Evolutionary conservation across 441 rosid genomes (phyloP), one percentile per base, ranked within the genome.

Genomic region (Melastoma candidum): DNA sequence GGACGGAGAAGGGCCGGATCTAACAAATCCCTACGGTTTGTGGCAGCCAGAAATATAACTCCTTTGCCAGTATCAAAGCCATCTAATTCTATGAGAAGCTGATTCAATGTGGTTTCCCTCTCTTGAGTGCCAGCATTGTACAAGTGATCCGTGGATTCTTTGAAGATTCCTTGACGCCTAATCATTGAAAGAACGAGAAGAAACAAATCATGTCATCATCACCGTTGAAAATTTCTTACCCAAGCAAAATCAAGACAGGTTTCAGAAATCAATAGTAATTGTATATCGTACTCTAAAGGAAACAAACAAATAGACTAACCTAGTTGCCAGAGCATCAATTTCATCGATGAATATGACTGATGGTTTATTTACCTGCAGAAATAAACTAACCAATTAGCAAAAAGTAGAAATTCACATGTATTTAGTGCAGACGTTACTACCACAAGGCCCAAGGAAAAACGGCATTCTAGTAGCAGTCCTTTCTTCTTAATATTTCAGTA

Each of bases 31-130:
- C 89, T 75, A 27, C 96, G 96, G 68, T 87, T 90, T 60, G 97
- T 90, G 63, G 97, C 97, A 75, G 70, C 96, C 74, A 90, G 72
- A 71, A 90, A 90, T 72, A 90, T 90, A 58, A 90, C 97, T 65
- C 97, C 97, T 79, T 90, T 90, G 49, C 97, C 97, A 11, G 97
- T 90, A 69, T 90, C 97, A 73, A 90, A 90, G 48, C 97, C 97
- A 78, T 90, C 97, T 63, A 90, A 96, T 77, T 87, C 97, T 66
- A 90, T 90, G 65, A 87, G 78, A 45, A 90, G 82, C 79, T 90
- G 97, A 70, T 90, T 90, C 81, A 90, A 74, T 41, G 97, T 90
- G 27, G 97, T 90, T 81, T 90, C 97, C 70, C 96, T 82, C 73
- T 90, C 96, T 69, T 87, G 96, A 51, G 96, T 90, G 54, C 96